These are phyloP conservation scores for Hondaea fermentalgiana DNA, from an alignment of 108 stramenopile species.

Conservation along the genomic window DNA sequence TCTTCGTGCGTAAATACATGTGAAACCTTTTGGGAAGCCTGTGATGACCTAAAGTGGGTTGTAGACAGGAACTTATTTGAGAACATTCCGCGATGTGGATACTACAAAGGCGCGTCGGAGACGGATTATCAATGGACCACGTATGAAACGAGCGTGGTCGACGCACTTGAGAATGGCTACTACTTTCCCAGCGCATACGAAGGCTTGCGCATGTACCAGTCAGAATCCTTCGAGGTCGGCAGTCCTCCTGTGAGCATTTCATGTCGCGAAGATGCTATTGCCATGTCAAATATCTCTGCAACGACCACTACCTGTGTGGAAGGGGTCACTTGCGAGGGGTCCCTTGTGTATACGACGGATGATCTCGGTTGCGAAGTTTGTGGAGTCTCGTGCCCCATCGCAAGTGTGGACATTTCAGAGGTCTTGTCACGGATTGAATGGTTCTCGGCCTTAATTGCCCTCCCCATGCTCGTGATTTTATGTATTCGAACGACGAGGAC, in stretches of 20 bases:
- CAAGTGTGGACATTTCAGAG: background rate
- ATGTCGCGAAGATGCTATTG: no score
- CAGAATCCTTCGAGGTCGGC: no score
- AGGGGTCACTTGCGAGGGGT: background rate
- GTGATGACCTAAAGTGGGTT: background rate
- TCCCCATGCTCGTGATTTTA: background rate
- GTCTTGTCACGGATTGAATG: background rate
- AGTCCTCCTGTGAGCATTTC: no score
- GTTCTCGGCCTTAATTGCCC: background rate
- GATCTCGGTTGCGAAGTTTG: background rate
- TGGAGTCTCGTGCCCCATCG: background rate
- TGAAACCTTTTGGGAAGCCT: background rate
- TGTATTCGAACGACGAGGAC: background rate
- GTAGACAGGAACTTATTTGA: background rate
- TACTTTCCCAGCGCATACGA: background rate
- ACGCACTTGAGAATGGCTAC: no score
- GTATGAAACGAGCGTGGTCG: no score
- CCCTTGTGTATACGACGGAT: background rate
- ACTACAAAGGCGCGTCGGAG: no score
- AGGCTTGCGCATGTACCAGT: background rate
- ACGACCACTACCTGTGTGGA: no score
- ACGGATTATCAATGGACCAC: no score
- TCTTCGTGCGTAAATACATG: slow-evolving; percentile 27
- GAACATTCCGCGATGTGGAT: background rate
- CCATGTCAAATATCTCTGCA: no score